Percentiles rank a stretch among this genome's conserved stretches.
Evolutionary conservation across 495 filamentous ascomycete genomes (phyloP).

Genomic region (Talaromyces trachyspermus): DNA sequence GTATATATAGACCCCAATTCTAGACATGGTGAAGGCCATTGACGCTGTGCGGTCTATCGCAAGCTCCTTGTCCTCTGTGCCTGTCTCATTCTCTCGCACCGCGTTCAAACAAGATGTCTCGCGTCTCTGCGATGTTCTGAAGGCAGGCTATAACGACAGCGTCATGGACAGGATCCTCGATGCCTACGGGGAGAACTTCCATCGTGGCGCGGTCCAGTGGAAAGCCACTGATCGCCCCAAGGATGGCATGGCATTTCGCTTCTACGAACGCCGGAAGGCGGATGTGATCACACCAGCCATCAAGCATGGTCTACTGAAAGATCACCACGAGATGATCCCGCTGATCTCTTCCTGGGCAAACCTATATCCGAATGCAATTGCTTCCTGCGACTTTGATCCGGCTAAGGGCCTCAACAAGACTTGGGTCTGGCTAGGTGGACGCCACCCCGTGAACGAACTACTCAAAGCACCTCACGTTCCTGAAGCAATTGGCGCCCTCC

Average conservation of each 20-base stretch:
- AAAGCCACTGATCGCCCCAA: conserved; percentile 8
- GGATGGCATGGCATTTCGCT: conserved; percentile 13
- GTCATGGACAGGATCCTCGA: neutral
- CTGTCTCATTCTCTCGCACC: neutral
- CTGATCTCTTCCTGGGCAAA: conserved; percentile 8
- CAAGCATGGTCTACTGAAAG: conserved; percentile 1
- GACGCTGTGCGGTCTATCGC: neutral
- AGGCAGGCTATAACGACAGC: neutral
- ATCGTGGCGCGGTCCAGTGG: conserved; percentile 11
- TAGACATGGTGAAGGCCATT: too few relatives aligned
- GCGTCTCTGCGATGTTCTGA: neutral
- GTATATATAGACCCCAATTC: too few relatives aligned
- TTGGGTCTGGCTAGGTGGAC: conserved; percentile 13
- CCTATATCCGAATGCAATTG: conserved; percentile 1
- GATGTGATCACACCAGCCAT: conserved; percentile 4
- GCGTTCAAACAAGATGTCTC: conserved; percentile 4
- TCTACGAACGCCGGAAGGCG: conserved; percentile 10
- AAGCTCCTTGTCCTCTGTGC: neutral
- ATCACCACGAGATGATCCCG: neutral
- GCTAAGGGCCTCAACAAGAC: conserved; percentile 10
- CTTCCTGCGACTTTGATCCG: conserved; percentile 12
- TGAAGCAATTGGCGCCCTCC: neutral
- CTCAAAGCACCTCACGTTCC: conserved; percentile 6
- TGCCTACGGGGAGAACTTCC: conserved; percentile 10
- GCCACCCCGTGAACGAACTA: conserved; percentile 9